Base-by-base conservation (phyloP, 805 yeast genomes). In the Myxozyma kluyveri region DNA sequence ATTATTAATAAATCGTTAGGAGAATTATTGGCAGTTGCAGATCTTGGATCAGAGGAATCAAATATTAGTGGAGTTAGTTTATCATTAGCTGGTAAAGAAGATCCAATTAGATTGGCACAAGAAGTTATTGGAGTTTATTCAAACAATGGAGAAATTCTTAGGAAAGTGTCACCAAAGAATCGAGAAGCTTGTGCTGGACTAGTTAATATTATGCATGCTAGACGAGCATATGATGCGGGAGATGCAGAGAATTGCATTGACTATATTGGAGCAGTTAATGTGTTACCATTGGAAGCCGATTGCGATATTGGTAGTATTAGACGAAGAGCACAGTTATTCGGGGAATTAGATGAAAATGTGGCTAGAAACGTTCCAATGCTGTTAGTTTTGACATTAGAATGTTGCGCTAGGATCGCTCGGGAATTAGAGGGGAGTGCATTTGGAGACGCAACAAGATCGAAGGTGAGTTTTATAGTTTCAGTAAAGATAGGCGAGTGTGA, bases 281-380 rank as follows among this genome's bases (percentile, higher is more conserved):
- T 93, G 35, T 69, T 91, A 32, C 96, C 96, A 18, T 73, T 82
- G 23, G 63, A 69, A 19, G 66, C 73, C 39, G 61, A 66, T 31
- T 67, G 65, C 22, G 75, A 74, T 57, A 75, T 84, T 23, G 73
- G 77, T 7, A 73, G 75, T 18, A 82, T 86, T 24, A 79, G 96
- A 63, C 73, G 72, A 44, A 75, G 78, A 46, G 88, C 91, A 3
- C 88, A 85, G 64, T 86, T 83, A 60, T 78, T 84, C 58, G 71
- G 78, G 31, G 72, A 75, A 31, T 70, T 83, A 56, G 84, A 88
- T 67, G 91, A 85, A 59, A 75, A 82, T 55, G 72, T 93, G 36
- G 76, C 88, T 35, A 83, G 86, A 67, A 87, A 85, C 60, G 76
- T 93, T 46, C 96, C 98, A 3, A 80, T 81, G 46, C 68, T 91